phyloP scores from a whole-genome alignment of 345 rosid genomes.

The Populus deltoides region DNA sequence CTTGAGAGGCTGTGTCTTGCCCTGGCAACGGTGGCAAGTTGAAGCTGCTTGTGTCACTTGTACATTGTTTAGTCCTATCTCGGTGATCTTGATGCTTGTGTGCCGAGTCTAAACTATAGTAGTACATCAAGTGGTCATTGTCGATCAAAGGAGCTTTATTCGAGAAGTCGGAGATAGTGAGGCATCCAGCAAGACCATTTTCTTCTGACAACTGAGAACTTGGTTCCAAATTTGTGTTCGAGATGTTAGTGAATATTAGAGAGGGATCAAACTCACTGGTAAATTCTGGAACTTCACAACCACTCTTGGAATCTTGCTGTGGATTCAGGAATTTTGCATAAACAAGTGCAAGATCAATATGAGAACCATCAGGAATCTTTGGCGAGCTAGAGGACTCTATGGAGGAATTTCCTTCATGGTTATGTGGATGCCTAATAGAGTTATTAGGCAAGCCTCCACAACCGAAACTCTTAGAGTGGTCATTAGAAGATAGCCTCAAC shows the following conservation, averaged over 20 bases:
- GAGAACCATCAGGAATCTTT: conserved; percentile 20
- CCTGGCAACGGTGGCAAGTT: conserved; percentile 49
- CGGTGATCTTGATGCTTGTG: conserved; percentile 6
- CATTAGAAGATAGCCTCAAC: conserved; percentile 19
- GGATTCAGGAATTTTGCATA: conserved; percentile 57
- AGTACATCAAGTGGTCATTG: conserved; percentile 23
- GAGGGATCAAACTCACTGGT: conserved; percentile 23
- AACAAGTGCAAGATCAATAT: conserved; percentile 55
- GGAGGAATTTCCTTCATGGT: conserved; percentile 17
- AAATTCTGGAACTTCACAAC: conserved; percentile 23
- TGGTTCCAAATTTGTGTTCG: conserved; percentile 2
- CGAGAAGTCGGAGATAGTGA: conserved; percentile 6
- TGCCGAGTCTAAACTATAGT: conserved; percentile 17
- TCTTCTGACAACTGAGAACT: conserved; percentile 7
- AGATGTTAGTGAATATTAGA: conserved; percentile 16
- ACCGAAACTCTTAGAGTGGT: conserved; percentile 9
- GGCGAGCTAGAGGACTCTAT: conserved; percentile 22
- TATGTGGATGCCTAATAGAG: neutral
- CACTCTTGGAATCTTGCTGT: conserved; percentile 19
- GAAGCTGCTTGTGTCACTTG: conserved; percentile 15
- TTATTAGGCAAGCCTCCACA: neutral
- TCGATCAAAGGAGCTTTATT: conserved; percentile 8
- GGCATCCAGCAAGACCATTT: conserved; percentile 13
- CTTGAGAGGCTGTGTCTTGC: conserved; percentile 29
- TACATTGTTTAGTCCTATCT: conserved; percentile 8